Evolutionary conservation across 257 asterid genomes (phyloP).

Genomic region (Fraxinus excelsior): DNA sequence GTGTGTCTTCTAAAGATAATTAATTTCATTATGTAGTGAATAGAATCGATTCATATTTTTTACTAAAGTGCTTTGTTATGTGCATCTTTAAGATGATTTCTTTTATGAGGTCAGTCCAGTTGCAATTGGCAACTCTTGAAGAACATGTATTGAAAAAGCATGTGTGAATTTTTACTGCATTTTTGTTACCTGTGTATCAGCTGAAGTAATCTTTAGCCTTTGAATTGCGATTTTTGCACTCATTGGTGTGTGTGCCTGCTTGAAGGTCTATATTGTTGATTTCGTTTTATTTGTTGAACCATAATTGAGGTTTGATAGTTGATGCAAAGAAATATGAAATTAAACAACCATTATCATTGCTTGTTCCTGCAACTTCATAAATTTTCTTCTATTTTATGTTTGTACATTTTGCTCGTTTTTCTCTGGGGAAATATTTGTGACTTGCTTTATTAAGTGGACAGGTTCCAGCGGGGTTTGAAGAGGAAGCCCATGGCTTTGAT

Average conservation of each 20-base stretch:
- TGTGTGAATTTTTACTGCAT: background rate
- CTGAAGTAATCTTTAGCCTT: background rate
- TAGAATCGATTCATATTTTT: background rate
- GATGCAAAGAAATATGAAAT: background rate
- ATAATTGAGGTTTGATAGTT: background rate
- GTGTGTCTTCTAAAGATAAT: background rate
- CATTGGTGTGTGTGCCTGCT: background rate
- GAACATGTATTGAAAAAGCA: background rate
- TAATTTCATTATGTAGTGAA: background rate
- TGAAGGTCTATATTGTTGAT: background rate
- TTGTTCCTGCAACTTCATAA: background rate
- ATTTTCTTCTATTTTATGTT: background rate
- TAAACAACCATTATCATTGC: background rate
- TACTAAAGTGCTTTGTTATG: background rate
- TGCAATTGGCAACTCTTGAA: background rate
- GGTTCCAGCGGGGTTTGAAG: conserved; percentile 44
- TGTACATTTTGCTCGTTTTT: background rate
- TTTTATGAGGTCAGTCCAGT: background rate
- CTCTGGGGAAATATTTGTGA: background rate
- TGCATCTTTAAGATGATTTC: background rate
- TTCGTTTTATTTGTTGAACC: background rate
- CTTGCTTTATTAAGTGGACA: background rate
- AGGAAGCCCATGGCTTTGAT: conserved; percentile 50
- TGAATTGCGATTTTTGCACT: background rate
- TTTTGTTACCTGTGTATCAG: background rate